These are phyloP conservation scores for Fusarium nurragi DNA, from an alignment of 2,329 filamentous ascomycete species.

Conservation along the genomic window DNA sequence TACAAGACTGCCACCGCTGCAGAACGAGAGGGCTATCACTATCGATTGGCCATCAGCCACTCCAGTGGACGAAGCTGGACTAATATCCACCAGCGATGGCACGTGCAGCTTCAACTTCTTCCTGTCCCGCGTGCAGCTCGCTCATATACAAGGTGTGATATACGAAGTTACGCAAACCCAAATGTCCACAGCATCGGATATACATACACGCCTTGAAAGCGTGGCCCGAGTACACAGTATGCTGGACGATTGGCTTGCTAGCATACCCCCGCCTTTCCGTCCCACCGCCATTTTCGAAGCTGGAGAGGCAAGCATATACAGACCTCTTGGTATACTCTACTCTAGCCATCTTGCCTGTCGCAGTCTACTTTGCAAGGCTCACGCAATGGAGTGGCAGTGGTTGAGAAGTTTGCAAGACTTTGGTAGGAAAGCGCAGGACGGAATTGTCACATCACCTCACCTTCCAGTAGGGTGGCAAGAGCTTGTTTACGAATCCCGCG, in stretches of 20 bases:
- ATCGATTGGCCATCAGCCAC: constrained; percentile 4
- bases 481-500: constrained; percentile 11
- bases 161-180: constrained; percentile 7
- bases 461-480: constrained; percentile 9
- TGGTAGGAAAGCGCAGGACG: background rate
- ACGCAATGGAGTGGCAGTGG: constrained; percentile 1
- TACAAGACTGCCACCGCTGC: constrained; percentile 3
- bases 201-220: background rate
- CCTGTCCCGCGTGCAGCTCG: constrained; percentile 7
- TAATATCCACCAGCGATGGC: background rate
- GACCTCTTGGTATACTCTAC: constrained; percentile 15
- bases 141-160: constrained; percentile 23
- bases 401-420: background rate
- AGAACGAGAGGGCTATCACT: constrained; percentile 3
- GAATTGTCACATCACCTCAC: background rate
- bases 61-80: background rate
- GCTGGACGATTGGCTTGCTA: constrained; percentile 12
- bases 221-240: background rate
- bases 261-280: background rate
- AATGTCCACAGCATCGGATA: background rate
- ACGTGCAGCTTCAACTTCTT: constrained; percentile 13
- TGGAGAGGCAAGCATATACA: background rate
- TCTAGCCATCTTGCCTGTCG: constrained; percentile 6
- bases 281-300: background rate
- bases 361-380: background rate